A percentile compares a stretch with the other conserved stretches of the same genome.
These are phyloP conservation scores for Peterozyma toletana DNA, from an alignment of 805 yeast species.

Conservation along the genomic window DNA sequence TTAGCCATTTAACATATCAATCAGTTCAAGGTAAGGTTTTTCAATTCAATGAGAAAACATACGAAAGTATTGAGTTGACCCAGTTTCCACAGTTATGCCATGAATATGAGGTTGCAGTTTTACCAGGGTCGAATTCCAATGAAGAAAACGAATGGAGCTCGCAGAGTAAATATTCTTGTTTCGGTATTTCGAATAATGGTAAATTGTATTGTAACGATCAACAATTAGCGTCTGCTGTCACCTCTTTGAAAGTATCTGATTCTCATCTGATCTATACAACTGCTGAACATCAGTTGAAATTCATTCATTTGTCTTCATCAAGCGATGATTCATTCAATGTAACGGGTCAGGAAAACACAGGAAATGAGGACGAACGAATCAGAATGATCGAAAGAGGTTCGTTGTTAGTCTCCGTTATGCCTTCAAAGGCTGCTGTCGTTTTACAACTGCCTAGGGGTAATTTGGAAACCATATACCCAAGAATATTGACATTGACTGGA, in stretches of 20 bases:
- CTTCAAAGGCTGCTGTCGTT: conserved; percentile 74
- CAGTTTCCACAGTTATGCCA: conserved; percentile 68
- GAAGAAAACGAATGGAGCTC: conserved; percentile 13
- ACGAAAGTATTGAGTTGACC: conserved; percentile 25
- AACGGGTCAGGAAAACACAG: conserved; percentile 16
- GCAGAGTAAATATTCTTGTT: conserved; percentile 29
- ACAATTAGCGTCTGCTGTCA: conserved; percentile 64
- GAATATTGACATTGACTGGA: conserved; percentile 83
- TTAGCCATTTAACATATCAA: conserved; percentile 45
- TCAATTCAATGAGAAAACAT: conserved; percentile 27
- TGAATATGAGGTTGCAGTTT: conserved; percentile 41
- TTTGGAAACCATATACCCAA: conserved; percentile 86
- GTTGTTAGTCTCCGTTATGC: conserved; percentile 70
- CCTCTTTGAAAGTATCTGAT: conserved; percentile 72
- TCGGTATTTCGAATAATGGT: conserved; percentile 75
- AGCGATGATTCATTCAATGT: conserved; percentile 22
- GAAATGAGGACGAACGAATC: conserved; percentile 64
- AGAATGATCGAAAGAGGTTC: conserved; percentile 92
- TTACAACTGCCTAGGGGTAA: conserved; percentile 96
- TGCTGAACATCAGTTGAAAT: conserved; percentile 76
- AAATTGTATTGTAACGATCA: conserved; percentile 58
- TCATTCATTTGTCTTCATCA: conserved; percentile 56
- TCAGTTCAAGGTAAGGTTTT: conserved; percentile 56
- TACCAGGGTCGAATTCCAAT: conserved; percentile 19
- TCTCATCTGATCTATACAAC: conserved; percentile 76